Percentiles rank a stretch among this genome's conserved stretches.
Conservation (phyloP, 2,329 filamentous ascomycete species). For the Penicillium polonicum region DNA sequence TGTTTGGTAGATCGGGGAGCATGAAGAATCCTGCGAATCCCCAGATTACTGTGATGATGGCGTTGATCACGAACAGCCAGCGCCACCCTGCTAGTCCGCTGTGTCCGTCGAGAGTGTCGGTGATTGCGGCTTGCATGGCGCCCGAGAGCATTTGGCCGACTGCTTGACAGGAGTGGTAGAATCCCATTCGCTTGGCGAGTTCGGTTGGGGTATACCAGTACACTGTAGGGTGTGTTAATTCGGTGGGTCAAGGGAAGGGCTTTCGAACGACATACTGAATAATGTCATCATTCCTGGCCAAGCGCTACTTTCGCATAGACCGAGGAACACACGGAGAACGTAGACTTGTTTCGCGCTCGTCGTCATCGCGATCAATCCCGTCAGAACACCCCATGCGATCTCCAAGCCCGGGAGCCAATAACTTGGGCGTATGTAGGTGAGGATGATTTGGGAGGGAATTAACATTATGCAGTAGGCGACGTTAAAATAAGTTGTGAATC, state of each 20-base stretch:
- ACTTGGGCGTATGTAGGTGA: conserved; percentile 38
- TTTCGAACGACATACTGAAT: conserved; percentile 20
- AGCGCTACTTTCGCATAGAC: conserved; percentile 31
- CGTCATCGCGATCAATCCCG: conserved; percentile 29
- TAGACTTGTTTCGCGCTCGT: conserved; percentile 34
- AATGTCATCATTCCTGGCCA: conserved; percentile 35
- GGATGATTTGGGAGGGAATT: conserved; percentile 42
- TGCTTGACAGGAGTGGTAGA: conserved; percentile 33
- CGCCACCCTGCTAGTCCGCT: conserved; percentile 37
- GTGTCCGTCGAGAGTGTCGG: conserved; percentile 32
- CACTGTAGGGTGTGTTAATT: conserved; percentile 11
- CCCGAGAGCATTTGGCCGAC: conserved; percentile 35
- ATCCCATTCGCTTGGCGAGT: conserved; percentile 35
- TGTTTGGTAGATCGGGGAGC: conserved; percentile 42
- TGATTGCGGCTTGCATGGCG: conserved; percentile 33
- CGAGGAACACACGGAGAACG: conserved; percentile 30
- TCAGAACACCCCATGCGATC: conserved; percentile 32
- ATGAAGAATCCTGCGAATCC: conserved; percentile 37
- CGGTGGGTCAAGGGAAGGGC: not conserved
- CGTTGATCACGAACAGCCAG: conserved; percentile 42
- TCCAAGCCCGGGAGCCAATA: conserved; percentile 32
- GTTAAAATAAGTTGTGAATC: conserved; percentile 44
- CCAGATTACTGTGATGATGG: conserved; percentile 40
- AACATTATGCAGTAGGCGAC: conserved; percentile 42
- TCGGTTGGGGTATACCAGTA: conserved; percentile 43